phyloP scores from a whole-genome alignment of 1,284 basidiomycete species.

The Papiliotrema flavescens region DNA sequence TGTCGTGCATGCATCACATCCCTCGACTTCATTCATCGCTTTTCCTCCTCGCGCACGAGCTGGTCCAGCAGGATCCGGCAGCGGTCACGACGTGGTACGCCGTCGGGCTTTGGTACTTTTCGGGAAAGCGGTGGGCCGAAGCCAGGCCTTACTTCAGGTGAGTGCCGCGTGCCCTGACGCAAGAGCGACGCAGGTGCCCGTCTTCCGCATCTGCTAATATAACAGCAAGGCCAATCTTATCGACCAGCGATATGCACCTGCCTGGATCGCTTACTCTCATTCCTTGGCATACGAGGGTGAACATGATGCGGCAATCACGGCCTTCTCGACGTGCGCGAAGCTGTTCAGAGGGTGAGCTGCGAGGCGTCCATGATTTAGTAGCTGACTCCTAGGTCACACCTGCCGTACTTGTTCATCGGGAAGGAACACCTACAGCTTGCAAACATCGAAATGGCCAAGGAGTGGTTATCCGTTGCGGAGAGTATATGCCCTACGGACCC shows the following conservation, averaged over 20 bases:
- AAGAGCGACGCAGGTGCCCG: neutral
- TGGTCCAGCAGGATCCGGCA: constrained; percentile 90
- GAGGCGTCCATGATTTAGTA: neutral
- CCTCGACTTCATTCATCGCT: constrained; percentile 84
- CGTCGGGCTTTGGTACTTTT: constrained; percentile 94
- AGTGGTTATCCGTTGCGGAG: constrained; percentile 77
- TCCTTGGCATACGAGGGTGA: constrained; percentile 96
- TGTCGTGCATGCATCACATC: constrained; percentile 96
- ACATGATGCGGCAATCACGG: constrained; percentile 96
- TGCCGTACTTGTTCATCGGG: constrained; percentile 92
- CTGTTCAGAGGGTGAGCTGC: constrained; percentile 80
- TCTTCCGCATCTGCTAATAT: neutral
- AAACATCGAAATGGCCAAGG: constrained; percentile 75
- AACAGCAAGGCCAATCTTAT: constrained; percentile 89
- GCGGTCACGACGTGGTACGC: constrained; percentile 95
- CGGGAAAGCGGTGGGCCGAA: constrained; percentile 77
- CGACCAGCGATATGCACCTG: constrained; percentile 91
- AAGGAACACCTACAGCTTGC: constrained; percentile 96
- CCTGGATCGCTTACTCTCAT: constrained; percentile 97
- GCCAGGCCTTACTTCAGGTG: constrained; percentile 89
- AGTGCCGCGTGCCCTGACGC: constrained; percentile 15
- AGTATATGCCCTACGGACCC: constrained; percentile 81
- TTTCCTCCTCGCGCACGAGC: constrained; percentile 91
- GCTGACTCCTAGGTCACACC: constrained; percentile 65
- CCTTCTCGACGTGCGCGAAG: constrained; percentile 91